These are phyloP conservation scores for Termitomyces titanicus DNA, from an alignment of 768 basidiomycete species.

Conservation along the genomic window DNA sequence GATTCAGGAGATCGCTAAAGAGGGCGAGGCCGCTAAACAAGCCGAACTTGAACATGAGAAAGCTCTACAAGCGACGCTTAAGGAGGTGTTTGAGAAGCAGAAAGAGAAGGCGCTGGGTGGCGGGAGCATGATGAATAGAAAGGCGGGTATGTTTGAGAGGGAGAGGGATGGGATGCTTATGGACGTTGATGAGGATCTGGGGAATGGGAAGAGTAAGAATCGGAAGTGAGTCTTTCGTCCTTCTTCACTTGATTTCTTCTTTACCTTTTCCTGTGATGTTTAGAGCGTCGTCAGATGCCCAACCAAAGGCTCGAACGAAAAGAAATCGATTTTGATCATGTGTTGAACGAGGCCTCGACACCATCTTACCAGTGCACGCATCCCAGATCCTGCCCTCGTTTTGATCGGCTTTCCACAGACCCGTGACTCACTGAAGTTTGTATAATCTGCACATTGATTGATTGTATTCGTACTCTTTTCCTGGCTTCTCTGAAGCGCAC, in stretches of 20 bases:
- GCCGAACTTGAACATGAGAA: conserved; percentile 55
- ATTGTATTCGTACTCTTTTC: not conserved
- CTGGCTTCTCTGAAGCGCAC: not conserved
- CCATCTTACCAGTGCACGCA: not conserved
- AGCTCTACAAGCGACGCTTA: conserved; percentile 46
- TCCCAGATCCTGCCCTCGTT: not conserved
- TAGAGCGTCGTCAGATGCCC: conserved; percentile 39
- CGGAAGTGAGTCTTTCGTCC: conserved; percentile 46
- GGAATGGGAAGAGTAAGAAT: conserved; percentile 49
- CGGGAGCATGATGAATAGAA: conserved; percentile 14
- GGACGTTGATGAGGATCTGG: conserved; percentile 63
- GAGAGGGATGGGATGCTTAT: conserved; percentile 40
- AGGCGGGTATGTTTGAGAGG: conserved; percentile 16
- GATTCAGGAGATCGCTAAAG: conserved; percentile 50
- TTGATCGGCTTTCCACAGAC: not conserved
- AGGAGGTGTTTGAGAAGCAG: conserved; percentile 60
- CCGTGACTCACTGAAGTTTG: not conserved
- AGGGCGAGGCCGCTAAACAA: conserved; percentile 35
- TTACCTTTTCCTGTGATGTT: not conserved
- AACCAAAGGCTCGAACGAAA: conserved; percentile 50
- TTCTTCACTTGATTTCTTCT: not conserved
- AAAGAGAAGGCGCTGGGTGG: conserved; percentile 49
- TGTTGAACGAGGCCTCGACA: not conserved
- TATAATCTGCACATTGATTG: conserved; percentile 1
- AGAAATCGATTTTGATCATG: conserved; percentile 56